Evolutionary conservation across 139 green algal genomes (phyloP), one percentile per base, ranked within the genome.

Genomic region (Ettlia oleoabundans): DNA sequence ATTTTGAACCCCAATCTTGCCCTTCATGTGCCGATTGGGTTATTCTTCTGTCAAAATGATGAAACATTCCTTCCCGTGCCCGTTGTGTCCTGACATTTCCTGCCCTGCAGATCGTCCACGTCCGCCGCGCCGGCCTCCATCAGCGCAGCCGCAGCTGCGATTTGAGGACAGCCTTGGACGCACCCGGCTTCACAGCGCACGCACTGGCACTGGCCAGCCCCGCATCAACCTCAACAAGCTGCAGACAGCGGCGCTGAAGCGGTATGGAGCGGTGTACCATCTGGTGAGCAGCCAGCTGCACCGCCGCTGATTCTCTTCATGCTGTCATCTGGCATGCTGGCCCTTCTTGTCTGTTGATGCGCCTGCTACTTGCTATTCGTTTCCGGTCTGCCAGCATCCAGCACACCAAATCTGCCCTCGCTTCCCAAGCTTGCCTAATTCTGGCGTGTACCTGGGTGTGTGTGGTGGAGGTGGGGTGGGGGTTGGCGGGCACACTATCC

Each of bases 201-300:
- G 65, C 32, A 32, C n/a, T n/a, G n/a, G 37, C 13, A 7, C 33
- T 5, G 30, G 26, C 53, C 67, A 61, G 68, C 80, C 88, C 75
- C 76, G 82, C 33, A 82, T 95, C 38, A 86, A 95, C 72, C 85
- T 95, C 42, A 66, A 67, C 64, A 91, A 90, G 86, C 89, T 95
- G 70, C 85, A 95, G 64, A 89, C 76, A 2, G n/a, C 74, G 10
- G 75, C 89, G 8, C 82, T 95, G 61, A 86, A 80, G 63, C 72
- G 86, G 7, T 94, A 93, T 47, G 78, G 90, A 42, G 66, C 84
- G 2, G 73, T 86, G 52, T 90, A 90, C 65, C 47, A 83, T 15
- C 66, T 83, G 76, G 63, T 82, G 76, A 58, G 26, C 4, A 24
- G 33, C 37, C 52, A 30, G 22, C 7, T 35, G 7, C 13, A 40